phyloP scores from a whole-genome alignment of 2,329 filamentous ascomycete genomes.

The Penicillium janthinellum region DNA sequence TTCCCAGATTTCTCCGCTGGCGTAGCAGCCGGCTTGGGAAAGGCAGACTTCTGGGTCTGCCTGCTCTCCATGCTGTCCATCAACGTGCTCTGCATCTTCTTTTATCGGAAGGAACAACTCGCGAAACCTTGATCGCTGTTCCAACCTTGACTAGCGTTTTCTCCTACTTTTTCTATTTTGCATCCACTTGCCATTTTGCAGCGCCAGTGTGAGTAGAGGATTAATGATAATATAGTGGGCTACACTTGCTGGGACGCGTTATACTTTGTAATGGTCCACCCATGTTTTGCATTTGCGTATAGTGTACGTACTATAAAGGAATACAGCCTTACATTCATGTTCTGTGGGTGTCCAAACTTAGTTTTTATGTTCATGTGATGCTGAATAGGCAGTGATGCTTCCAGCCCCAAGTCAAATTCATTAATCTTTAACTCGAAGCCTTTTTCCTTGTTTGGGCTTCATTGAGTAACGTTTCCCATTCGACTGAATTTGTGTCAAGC shows the following conservation, averaged over 20 bases:
- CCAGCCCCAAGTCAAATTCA: neutral
- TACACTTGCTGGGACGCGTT: neutral
- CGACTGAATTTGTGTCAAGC: neutral
- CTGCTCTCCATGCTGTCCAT: constrained; percentile 55
- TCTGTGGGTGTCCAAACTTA: neutral
- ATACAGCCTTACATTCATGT: neutral
- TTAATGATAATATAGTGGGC: neutral
- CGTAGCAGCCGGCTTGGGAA: constrained; percentile 15
- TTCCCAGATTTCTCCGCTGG: constrained; percentile 56
- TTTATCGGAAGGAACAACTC: constrained; percentile 35
- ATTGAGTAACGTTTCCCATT: neutral
- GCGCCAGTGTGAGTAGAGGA: neutral
- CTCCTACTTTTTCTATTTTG: neutral
- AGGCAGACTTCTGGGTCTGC: constrained; percentile 33
- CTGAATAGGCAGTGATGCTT: neutral
- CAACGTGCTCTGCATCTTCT: constrained; percentile 59
- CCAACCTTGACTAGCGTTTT: constrained; percentile 1
- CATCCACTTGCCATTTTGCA: neutral
- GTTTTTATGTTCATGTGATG: neutral
- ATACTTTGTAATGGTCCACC: neutral
- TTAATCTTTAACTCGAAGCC: neutral
- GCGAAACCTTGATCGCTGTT: constrained; percentile 24
- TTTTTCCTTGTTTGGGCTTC: neutral
- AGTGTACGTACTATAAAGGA: neutral
- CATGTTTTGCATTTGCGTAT: neutral